Conservation (phyloP, 2,329 filamentous ascomycete species). For the Botrytis medusae region DNA sequence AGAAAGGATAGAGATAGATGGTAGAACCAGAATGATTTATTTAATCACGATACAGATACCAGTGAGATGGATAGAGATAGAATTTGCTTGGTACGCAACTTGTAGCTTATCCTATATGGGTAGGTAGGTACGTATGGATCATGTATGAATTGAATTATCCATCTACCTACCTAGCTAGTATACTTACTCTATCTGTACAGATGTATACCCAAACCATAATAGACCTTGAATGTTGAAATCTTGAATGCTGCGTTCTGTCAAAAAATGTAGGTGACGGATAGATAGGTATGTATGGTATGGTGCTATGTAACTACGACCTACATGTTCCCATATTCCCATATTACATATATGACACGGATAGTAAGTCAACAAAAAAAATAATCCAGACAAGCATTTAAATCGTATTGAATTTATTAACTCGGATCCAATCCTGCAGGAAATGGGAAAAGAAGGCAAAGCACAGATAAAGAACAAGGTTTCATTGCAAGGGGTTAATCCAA, state of each 20-base stretch:
- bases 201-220: not conserved
- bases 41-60: not conserved
- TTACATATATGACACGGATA: too few relatives aligned
- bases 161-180: too few relatives aligned
- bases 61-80: too few relatives aligned
- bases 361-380: not conserved
- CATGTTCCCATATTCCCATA: too few relatives aligned
- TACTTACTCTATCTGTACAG: not conserved
- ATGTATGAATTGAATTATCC: not conserved
- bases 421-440: not conserved
- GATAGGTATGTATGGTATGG: not conserved
- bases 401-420: not conserved
- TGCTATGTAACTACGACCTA: not conserved
- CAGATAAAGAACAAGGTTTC: not conserved
- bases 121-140: not conserved
- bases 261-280: not conserved
- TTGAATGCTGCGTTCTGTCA: not conserved
- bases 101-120: not conserved
- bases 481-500: not conserved
- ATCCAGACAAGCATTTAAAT: not conserved
- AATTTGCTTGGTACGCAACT: not conserved
- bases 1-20: not conserved
- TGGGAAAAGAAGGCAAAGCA: slow-evolving; percentile 9
- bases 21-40: not conserved
- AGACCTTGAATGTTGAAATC: not conserved